Evolutionary conservation across 805 yeast species (phyloP), one percentile per base, ranked within the genome.

Genomic region (Hanseniaspora jakobsenii): DNA sequence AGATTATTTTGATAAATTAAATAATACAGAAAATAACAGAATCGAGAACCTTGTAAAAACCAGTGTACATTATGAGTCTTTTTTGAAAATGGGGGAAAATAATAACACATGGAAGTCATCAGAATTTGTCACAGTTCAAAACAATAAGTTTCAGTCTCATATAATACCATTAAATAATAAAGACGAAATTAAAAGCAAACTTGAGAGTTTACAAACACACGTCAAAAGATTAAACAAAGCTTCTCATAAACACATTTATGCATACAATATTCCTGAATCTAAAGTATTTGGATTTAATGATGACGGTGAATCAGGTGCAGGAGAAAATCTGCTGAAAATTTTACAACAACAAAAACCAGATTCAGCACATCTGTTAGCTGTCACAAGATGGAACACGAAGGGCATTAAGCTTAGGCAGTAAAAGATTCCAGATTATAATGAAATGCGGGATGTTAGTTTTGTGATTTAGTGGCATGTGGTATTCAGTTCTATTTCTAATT

Each of bases 221-320:
- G 72, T 77, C 51, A 76, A 75, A 51, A 54, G 64, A 3, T 57
- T 79, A 0, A 54, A 58, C 1, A 74, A 71, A 50, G 81, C 93
- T 0, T 64, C 78, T 4, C 94, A 83, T 58, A 82, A 79, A 5
- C 70, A 72, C 41, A 83, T 83, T 67, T 66, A 70, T 38, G 94
- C 93, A 0, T 81, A 43, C 32, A 36, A 32, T 30, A 43, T 36
- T 4, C 19, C 31, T 37, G 3, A 28, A 10, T 26, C 21, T 3
- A 22, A 44, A 19, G 17, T 53, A 54, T 38, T 31, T 55, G 89
- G 87, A 2, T 70, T 64, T 47, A 60, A 67, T 38, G 93, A 83
- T 57, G 67, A 77, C 54, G 86, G 87, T 0, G 94, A 83, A 54
- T 67, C 73, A 5, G 87, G 86, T 1, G 81, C 87, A 0, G 94